Base-by-base conservation (phyloP, 2,329 filamentous ascomycete genomes). In the Cercospora sp. region DNA sequence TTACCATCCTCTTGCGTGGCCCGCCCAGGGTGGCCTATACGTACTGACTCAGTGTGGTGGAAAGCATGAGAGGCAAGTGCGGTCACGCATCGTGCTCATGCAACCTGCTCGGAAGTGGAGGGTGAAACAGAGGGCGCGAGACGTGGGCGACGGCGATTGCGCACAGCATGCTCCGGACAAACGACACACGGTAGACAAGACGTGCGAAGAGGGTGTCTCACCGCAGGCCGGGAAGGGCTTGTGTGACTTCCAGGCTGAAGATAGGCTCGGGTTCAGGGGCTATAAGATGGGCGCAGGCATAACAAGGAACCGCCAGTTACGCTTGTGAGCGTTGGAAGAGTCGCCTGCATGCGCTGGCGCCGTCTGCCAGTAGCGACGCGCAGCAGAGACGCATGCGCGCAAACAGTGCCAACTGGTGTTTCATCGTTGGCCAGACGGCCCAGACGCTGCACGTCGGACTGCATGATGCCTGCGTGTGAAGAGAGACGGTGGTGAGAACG, bases 261-360 rank as follows among this genome's bases (percentile, higher is more conserved):
- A 72, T 72, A 70, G 71, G 70, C 69, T 73, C 65, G 28, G 48
- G 66, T 63, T 73, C 73, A 72, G 67, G 69, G 71, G 72, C 65
- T 66, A 66, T 64, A 45, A 36, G 62, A 67, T 62, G 60, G 65
- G 63, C 68, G 58, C 60, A 62, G 63, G 66, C 60, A 67, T 65
- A 60, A 58, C 67, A 59, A 61, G 66, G 66, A 64, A 67, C 51
- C 60, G 53, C 60, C 51, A 64, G 60, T 64, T 67, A 45, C 62
- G 65, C 57, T 66, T 68, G 68, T 55, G 63, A 65, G 61, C 67
- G 58, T 65, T 60, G 61, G 51, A 61, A 70, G 62, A 39, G 62
- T 64, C 39, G 63, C 60, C 68, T 64, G 62, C 33, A 67, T 70
- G 68, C 68, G 68, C 60, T 70, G 68, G 68, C 68, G 53, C 33